Evolutionary conservation across 257 asterid genomes (phyloP), one percentile per base, ranked within the genome.

Genomic region (Rauvolfia tetraphylla): DNA sequence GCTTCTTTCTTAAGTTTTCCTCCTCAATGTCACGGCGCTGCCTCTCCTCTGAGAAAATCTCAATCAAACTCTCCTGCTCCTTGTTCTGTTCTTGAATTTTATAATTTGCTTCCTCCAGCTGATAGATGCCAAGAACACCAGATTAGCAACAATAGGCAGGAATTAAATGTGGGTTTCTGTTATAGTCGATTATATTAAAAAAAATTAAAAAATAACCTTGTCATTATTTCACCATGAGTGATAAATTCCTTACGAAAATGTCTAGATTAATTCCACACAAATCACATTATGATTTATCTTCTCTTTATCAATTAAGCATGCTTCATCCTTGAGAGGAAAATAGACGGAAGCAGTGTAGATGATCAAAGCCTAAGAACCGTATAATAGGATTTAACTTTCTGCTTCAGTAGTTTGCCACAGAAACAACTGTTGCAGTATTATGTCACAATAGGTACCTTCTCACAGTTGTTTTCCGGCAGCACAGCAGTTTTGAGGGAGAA

Each of bases 41-140:
- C 83, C 96, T 89, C 89, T 95, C 99, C 83, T 95, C 98, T 5
- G 98, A 81, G 83, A 95, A 91, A 81, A 91, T 79, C 38, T 93
- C 97, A 1, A 95, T 84, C 49, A 95, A 79, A 78, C 81, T 83
- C 65, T 88, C 98, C 83, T 90, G 96, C 80, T 95, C 99, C 85
- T 83, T 88, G 80, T 68, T 78, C 59, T 84, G 86, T 80, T 88
- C 93, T 83, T 86, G 89, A 73, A 85, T 33, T 76, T 86, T 86
- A n/a, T 20, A 71, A 3, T 41, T 84, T 15, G 87, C 80, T 79
- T 84, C 95, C 53, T 84, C 53, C 62, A 95, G 83, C 99, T 95
- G 92, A 71, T 73, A 72, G 66, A 74, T 78, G 25, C 67, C 44
- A 71, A 76, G 0, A n/a, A 49, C 59, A 72, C 41, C n/a, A 31